Conservation (phyloP, 2,329 filamentous ascomycete species). For the Stachybotrys echinatus region DNA sequence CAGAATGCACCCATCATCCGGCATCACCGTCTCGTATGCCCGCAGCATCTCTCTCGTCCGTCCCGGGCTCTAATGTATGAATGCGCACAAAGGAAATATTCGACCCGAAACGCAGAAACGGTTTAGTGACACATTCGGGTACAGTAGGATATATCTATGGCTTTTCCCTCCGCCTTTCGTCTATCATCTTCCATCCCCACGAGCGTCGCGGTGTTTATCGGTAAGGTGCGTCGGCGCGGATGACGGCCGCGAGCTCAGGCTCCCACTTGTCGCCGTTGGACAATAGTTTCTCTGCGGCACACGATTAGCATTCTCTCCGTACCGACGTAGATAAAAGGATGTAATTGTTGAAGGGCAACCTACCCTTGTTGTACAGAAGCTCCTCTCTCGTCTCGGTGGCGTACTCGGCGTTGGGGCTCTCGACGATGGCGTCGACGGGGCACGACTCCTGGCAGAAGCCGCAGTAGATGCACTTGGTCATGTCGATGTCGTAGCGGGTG, state of each 20-base stretch:
- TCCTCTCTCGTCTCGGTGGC: constrained; percentile 75
- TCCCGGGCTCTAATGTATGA: too few species aligned
- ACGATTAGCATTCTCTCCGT: background rate
- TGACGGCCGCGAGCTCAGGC: constrained; percentile 87
- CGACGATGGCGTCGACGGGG: constrained; percentile 86
- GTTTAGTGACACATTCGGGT: constrained; percentile 16
- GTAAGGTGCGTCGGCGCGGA: constrained; percentile 90
- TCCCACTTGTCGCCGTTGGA: constrained; percentile 96
- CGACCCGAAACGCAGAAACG: too few species aligned
- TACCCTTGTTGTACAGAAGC: constrained; percentile 89
- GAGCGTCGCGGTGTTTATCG: constrained; percentile 45
- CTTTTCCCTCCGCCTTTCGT: constrained; percentile 6
- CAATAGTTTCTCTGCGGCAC: constrained; percentile 65
- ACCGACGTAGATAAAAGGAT: background rate
- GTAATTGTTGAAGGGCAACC: constrained; percentile 10
- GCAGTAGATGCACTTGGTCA: constrained; percentile 99
- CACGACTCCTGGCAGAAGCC: constrained; percentile 99
- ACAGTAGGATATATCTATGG: constrained; percentile 8
- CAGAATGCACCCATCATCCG: too few species aligned
- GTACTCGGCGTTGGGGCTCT: constrained; percentile 59
- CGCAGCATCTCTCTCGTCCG: too few species aligned
- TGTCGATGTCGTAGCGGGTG: constrained; percentile 98
- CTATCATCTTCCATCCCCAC: constrained; percentile 4
- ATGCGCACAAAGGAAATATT: background rate
- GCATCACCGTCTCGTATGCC: too few species aligned